Percentiles rank a stretch among this genome's conserved stretches.
Conservation (phyloP, 2,329 filamentous ascomycete species). For the Calonectria ilicicola region DNA sequence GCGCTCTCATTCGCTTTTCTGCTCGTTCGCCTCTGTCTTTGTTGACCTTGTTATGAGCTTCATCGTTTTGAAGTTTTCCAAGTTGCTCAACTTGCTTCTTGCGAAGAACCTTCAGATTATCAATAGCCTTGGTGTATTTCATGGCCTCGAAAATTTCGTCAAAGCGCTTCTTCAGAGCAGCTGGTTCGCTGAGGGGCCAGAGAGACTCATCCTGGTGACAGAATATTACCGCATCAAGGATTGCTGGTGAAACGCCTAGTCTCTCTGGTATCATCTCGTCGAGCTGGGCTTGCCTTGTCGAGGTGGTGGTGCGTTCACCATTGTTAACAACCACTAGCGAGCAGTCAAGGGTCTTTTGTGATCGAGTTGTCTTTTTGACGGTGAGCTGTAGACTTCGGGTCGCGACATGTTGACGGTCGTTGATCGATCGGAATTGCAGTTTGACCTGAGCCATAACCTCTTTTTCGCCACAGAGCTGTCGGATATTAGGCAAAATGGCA, state of each 20-base stretch:
- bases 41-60: slow-evolving; percentile 82
- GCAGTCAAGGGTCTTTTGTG: slow-evolving; percentile 87
- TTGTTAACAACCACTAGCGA: slow-evolving; percentile 80
- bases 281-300: slow-evolving; percentile 83
- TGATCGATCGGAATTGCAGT: slow-evolving; percentile 84
- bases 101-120: slow-evolving; percentile 88
- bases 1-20: slow-evolving; percentile 72
- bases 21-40: slow-evolving; percentile 85
- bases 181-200: slow-evolving; percentile 94
- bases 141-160: slow-evolving; percentile 98
- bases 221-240: slow-evolving; percentile 96
- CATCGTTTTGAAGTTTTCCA: slow-evolving; percentile 77
- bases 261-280: slow-evolving; percentile 87
- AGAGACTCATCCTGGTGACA: slow-evolving; percentile 98
- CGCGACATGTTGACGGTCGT: slow-evolving; percentile 83
- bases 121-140: slow-evolving; percentile 97
- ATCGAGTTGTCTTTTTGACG: slow-evolving; percentile 82
- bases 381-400: slow-evolving; percentile 88
- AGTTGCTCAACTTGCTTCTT: slow-evolving; percentile 87
- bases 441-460: slow-evolving; percentile 94
- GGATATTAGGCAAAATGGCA: slow-evolving; percentile 17
- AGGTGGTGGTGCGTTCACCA: slow-evolving; percentile 83
- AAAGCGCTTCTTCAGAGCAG: slow-evolving; percentile 89
- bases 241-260: slow-evolving; percentile 88
- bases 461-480: slow-evolving; percentile 81